Conservation (phyloP, 345 rosid species). For the Eucalyptus regnans region DNA sequence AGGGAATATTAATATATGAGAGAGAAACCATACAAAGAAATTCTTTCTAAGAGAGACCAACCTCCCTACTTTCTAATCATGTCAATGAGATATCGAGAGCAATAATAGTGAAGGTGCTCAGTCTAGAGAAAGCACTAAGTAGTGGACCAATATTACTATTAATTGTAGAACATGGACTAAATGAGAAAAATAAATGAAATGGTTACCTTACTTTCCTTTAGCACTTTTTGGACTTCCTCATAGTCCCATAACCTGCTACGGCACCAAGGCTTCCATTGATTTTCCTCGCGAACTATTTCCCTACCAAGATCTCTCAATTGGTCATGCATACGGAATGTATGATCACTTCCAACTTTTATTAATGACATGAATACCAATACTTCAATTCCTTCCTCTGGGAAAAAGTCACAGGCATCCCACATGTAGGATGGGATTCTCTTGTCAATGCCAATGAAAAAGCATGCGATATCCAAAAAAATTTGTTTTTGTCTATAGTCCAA, state of each 20-base stretch:
- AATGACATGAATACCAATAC: neutral
- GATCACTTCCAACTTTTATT: neutral
- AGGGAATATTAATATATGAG: too few relatives aligned
- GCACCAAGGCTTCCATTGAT: fast-evolving
- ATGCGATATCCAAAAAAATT: neutral
- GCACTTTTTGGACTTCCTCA: fast-evolving
- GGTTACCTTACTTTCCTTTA: fast-evolving
- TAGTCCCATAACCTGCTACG: neutral
- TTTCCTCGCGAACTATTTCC: fast-evolving
- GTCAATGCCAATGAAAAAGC: fast-evolving
- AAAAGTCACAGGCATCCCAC: neutral
- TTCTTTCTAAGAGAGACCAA: too few relatives aligned
- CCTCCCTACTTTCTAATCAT: too few relatives aligned
- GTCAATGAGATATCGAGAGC: too few relatives aligned
- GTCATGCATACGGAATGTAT: neutral
- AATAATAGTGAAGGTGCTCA: too few relatives aligned
- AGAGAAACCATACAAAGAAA: too few relatives aligned
- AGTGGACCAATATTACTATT: neutral
- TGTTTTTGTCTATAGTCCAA: fast-evolving
- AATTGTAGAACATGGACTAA: neutral
- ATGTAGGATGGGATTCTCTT: fast-evolving
- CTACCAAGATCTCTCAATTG: neutral
- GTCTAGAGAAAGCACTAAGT: too few relatives aligned
- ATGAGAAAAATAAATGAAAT: fast-evolving
- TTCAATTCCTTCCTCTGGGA: fast-evolving